These are phyloP conservation scores for Colletotrichum phormii DNA, from an alignment of 2,329 filamentous ascomycete species.

Conservation along the genomic window DNA sequence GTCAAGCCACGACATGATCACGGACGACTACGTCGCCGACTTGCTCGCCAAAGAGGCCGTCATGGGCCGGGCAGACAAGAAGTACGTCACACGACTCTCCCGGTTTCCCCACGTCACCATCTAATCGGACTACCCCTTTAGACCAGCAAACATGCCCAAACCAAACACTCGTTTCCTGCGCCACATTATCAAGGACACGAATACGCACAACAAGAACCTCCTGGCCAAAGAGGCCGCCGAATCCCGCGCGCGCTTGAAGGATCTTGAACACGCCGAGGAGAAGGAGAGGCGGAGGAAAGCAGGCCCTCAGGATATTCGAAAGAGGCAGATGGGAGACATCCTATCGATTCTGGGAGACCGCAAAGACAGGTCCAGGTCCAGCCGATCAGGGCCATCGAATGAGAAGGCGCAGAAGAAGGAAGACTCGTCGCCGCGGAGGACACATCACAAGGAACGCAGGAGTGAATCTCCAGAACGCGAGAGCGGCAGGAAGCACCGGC, in stretches of 20 bases:
- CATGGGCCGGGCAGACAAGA: constrained; percentile 71
- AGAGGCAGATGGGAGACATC: constrained; percentile 70
- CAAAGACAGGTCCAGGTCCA: constrained; percentile 37
- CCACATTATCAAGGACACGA: constrained; percentile 88
- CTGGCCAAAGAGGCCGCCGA: constrained; percentile 87
- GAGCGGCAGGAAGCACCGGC: constrained; percentile 2
- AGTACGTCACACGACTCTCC: constrained; percentile 50
- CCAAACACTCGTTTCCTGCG: constrained; percentile 92
- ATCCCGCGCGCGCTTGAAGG: constrained; percentile 75
- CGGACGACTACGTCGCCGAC: constrained; percentile 83
- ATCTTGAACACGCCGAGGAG: constrained; percentile 64
- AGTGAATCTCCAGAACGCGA: constrained; percentile 34
- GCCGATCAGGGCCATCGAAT: constrained; percentile 23
- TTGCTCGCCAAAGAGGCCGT: constrained; percentile 85
- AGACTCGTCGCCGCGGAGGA: constrained; percentile 3
- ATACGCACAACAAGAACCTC: constrained; percentile 88
- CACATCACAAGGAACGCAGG: constrained; percentile 14
- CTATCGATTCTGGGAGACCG: constrained; percentile 65
- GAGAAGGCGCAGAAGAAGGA: constrained; percentile 24
- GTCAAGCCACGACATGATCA: constrained; percentile 64
- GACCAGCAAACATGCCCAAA: constrained; percentile 77
- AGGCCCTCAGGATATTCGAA: constrained; percentile 62
- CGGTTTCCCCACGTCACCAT: background rate
- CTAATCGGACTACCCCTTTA: constrained; percentile 47
- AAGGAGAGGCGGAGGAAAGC: constrained; percentile 58